phyloP scores from a whole-genome alignment of 139 green algal genomes.

The Haematococcus sp. region DNA sequence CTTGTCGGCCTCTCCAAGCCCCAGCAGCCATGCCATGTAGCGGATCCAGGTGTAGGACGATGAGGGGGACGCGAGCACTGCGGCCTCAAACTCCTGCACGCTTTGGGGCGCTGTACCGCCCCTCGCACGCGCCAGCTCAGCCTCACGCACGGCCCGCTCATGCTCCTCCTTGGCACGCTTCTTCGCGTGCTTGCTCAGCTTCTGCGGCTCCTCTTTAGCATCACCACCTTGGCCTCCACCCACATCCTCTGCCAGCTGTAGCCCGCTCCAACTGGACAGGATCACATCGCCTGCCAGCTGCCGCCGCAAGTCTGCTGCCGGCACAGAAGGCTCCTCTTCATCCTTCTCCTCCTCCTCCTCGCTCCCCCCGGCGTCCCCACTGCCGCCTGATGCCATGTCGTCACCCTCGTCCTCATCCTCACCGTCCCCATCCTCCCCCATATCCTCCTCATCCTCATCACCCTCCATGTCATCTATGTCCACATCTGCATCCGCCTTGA shows the following conservation, averaged over 20 bases:
- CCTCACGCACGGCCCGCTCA: constrained; percentile 59
- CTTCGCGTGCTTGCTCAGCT: constrained; percentile 57
- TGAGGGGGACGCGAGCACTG: constrained; percentile 76
- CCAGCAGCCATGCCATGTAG: constrained; percentile 92
- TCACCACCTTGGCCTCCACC: background rate
- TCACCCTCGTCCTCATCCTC: constrained; percentile 16
- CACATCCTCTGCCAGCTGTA: constrained; percentile 29
- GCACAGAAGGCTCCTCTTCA: background rate
- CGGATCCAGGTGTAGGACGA: constrained; percentile 88
- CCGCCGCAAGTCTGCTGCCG: background rate
- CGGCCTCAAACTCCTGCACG: constrained; percentile 77
- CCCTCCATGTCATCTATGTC: constrained; percentile 14
- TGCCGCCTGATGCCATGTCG: no score
- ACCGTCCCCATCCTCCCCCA: constrained; percentile 10
- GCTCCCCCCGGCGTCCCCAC: no score
- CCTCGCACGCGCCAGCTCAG: constrained; percentile 43
- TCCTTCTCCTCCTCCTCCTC: background rate
- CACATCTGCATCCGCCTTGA: constrained; percentile 10
- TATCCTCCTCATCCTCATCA: constrained; percentile 24
- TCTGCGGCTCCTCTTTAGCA: constrained; percentile 13
- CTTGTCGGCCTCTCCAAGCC: constrained; percentile 71
- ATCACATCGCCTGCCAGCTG: background rate
- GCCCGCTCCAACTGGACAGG: constrained; percentile 21
- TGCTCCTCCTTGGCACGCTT: constrained; percentile 50
- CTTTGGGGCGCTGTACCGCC: constrained; percentile 58